Evolutionary conservation across 1,284 basidiomycete species (phyloP).

Genomic region (Termitomyces sp.): DNA sequence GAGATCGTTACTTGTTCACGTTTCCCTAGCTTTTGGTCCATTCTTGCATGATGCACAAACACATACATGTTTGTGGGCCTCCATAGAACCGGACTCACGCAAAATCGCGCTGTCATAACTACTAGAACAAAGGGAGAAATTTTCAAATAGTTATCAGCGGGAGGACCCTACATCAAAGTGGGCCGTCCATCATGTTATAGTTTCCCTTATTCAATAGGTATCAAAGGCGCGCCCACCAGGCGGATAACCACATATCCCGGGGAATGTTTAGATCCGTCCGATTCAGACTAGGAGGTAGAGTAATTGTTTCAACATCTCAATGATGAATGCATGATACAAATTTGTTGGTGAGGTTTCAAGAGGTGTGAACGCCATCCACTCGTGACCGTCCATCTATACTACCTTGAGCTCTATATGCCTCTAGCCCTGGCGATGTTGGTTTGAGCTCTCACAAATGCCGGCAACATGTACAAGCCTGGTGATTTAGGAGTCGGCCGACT

Average conservation of each 20-base stretch:
- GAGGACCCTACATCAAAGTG: neutral
- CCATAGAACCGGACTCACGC: conserved; percentile 5
- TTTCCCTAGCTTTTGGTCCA: conserved; percentile 7
- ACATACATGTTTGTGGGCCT: neutral
- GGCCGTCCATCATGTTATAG: neutral
- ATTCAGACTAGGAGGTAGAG: neutral
- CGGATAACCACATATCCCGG: neutral
- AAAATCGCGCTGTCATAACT: neutral
- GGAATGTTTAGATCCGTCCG: conserved; percentile 13
- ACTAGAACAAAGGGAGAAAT: neutral
- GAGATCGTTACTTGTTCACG: conserved; percentile 1
- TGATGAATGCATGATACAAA: neutral
- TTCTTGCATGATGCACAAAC: conserved; percentile 2
- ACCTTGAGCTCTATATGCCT: neutral
- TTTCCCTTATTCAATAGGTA: neutral
- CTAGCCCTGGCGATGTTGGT: neutral
- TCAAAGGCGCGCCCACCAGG: neutral
- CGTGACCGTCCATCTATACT: neutral
- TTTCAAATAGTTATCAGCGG: neutral
- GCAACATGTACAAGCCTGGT: neutral
- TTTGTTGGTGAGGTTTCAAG: neutral
- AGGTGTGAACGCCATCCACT: conserved; percentile 1
- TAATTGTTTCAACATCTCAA: conserved; percentile 3
- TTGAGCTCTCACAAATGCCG: neutral
- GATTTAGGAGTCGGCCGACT: conserved; percentile 4